Conservation (phyloP, 2,329 filamentous ascomycete genomes). For the Emericellopsis cladophorae region DNA sequence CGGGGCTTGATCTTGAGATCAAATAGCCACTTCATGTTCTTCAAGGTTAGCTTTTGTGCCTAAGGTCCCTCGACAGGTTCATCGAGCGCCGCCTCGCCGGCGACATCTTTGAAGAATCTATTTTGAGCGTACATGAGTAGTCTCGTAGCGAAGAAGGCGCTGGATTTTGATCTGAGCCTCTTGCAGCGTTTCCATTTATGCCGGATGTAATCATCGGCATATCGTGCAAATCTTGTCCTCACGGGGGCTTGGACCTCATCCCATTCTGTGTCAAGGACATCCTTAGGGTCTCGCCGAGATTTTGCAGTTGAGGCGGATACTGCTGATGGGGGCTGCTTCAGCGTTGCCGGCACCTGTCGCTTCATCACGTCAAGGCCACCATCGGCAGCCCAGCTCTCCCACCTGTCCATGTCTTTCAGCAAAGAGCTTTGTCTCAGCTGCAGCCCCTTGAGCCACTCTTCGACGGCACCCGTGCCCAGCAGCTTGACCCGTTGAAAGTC, state of each 20-base stretch:
- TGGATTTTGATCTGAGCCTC: conserved; percentile 49
- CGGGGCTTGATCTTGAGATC: conserved; percentile 62
- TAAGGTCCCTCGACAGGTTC: conserved; percentile 41
- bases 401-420: conserved; percentile 50
- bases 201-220: conserved; percentile 58
- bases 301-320: not conserved
- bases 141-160: conserved; percentile 58
- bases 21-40: conserved; percentile 81
- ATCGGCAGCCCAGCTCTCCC: conserved; percentile 59
- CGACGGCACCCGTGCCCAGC: conserved; percentile 54
- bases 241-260: conserved; percentile 57
- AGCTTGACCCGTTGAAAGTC: conserved; percentile 51
- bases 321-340: not conserved
- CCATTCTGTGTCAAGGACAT: conserved; percentile 55
- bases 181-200: conserved; percentile 52
- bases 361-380: conserved; percentile 18
- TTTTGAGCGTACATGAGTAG: conserved; percentile 55
- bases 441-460: conserved; percentile 73
- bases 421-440: conserved; percentile 46
- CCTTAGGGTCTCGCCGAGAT: conserved; percentile 19
- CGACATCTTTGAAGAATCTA: conserved; percentile 50
- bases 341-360: not conserved
- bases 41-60: conserved; percentile 54
- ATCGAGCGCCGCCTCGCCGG: conserved; percentile 31
- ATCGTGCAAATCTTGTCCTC: conserved; percentile 48